Evolutionary conservation across 306 rosid species (phyloP), one percentile per base, ranked within the genome.

Genomic region (Vachellia pachyceras): DNA sequence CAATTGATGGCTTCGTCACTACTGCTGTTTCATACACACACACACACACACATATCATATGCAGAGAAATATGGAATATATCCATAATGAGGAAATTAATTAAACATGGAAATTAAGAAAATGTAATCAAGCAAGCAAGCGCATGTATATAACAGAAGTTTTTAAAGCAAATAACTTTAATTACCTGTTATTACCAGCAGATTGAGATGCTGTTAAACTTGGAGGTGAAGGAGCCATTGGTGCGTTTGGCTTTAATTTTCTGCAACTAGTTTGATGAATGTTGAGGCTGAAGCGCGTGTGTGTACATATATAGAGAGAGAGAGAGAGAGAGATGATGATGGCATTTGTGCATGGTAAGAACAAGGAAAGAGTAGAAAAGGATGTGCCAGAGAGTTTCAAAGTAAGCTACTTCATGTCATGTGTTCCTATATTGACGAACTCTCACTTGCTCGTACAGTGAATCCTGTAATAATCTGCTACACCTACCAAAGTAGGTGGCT

Each of bases 1-100:
- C 92, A 89, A 65, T 87, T 82, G 8, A 84, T 47, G 33, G 2
- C 33, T 18, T 83, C 79, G 10, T 68, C 83, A 2, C 37, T 77
- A 5, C 44, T 79, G 72, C 36, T 70, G 37, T 58, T 57, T 33
- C 72, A 76, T 17, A n/a, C n/a, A n/a, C n/a, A n/a, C n/a, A 70
- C 45, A 44, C 0, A n/a, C n/a, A n/a, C n/a, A n/a, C n/a, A 42
- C 7, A 44, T 10, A 44, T 10, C 11, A 29, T n/a, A 29, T 29
- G 33, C 9, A 68, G 1, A 20, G 17, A 58, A 64, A 64, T 64
- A 33, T 6, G 10, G 42, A 42, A 10, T 10, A 10, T 2, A 44
- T 29, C 42, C 20, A 40, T 33, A 33, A 9, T 41, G 11, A 40
- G 44, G 40, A 41, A 23, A 79, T 5, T 29, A 54, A 29, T 29